Base-by-base conservation (phyloP, 2,329 filamentous ascomycete species). In the Aspergillus aculeatinus region DNA sequence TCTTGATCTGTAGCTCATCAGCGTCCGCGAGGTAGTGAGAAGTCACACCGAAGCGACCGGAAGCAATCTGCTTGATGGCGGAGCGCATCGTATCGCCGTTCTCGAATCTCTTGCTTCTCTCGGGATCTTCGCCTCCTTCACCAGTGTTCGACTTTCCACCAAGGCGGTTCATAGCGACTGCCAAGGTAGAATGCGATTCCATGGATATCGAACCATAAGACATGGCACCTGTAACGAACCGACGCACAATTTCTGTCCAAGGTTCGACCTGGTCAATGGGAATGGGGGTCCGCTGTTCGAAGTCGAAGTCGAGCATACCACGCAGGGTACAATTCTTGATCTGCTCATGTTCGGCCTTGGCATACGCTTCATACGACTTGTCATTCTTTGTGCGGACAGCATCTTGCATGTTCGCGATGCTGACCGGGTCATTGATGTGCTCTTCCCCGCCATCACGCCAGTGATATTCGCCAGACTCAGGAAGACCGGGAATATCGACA, bases 181-280 rank as follows among this genome's bases (percentile, higher is more conserved):
- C 94, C 52, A 98, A 82, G 12, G 94, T 97, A 19, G 94, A 96
- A 81, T 98, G 94, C 56, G 94, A 94, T 77, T 98, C 94, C 92
- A 97, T 96, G 5, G 94, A 97, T 71, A 98, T 98, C 47, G 94
- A 97, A 51, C 94, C 94, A 74, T 98, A 98, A 2, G 94, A 98
- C 94, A 98, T 98, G 68, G 94, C 94, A 74, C 94, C 94, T 44
- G 94, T 97, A 70, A 94, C 95, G 81, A 97, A 97, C 64, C 94
- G 90, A 66, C 94, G 90, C 50, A 97, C 94, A 69, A 98, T 97
- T 71, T 97, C 93, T 3, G 94, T 97, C 94, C 94, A 98, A 21
- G 94, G 92, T 81, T 98, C 94, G 60, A 98, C 94, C 77, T 97
- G 93, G 68, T 97, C 94, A 66, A 98, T 96, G 5, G 93, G 92